These are phyloP conservation scores for Naegleria fowleri DNA, from an alignment of 208 protist genomes.

Conservation along the genomic window DNA sequence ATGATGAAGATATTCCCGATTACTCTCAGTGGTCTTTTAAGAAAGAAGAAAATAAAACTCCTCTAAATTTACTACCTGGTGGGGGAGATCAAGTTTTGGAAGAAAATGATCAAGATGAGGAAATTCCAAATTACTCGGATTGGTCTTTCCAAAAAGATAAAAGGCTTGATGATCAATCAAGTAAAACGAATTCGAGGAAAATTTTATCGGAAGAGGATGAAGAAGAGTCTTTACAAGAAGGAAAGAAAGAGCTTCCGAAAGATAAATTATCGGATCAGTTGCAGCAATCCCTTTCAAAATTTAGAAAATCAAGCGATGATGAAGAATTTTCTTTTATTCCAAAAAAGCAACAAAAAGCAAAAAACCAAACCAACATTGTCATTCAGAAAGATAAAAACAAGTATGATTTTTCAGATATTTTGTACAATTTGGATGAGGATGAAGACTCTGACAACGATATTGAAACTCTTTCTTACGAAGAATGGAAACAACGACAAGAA, in stretches of 20 bases:
- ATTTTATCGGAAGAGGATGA: background rate
- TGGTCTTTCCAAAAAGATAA: background rate
- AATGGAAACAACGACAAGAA: background rate
- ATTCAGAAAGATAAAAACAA: background rate
- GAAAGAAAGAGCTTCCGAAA: background rate
- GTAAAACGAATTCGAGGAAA: background rate
- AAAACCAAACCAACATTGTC: background rate
- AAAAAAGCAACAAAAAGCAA: background rate
- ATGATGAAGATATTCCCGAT: background rate
- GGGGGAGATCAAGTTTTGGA: background rate
- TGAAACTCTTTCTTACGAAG: background rate
- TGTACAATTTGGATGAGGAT: background rate
- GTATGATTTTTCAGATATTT: conserved; percentile 8
- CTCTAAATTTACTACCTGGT: background rate
- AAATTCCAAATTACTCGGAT: background rate
- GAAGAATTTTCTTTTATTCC: background rate
- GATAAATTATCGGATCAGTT: background rate
- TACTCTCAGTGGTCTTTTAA: background rate
- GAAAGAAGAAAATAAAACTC: background rate
- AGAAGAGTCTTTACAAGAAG: background rate
- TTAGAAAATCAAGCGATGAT: background rate
- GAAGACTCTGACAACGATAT: background rate
- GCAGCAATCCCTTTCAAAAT: background rate
- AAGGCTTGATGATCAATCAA: no score
- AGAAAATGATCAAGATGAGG: background rate